Evolutionary conservation across 768 basidiomycete genomes (phyloP), one percentile per base, ranked within the genome.

Genomic region (Mycena rosella): DNA sequence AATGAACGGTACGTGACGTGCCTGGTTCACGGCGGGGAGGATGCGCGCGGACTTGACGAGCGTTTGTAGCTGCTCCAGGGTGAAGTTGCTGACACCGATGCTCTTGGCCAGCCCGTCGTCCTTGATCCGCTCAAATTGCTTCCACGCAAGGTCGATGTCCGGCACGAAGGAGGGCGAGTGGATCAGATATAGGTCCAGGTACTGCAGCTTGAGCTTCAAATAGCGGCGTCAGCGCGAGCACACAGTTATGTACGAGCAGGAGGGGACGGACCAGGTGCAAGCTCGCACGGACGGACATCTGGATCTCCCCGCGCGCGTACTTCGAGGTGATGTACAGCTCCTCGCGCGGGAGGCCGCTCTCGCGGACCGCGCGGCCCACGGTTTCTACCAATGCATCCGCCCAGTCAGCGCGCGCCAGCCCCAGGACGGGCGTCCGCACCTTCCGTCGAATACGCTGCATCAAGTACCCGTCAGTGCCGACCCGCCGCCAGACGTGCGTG

Each of bases 31-130:
- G 1, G 87, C 88, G 9, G 92, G 92, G 38, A 83, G 86, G 68
- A 89, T 78, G 40, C 78, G 81, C 1, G 89, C 88, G 0, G 77
- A 73, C 74, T 86, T 86, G 65, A 88, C 62, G 9, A 93, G 64
- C 1, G 75, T 75, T 74, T 91, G 80, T n/a, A 94, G 80, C 47
- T 88, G 78, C 3, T 82, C 77, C 29, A 91, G 66, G 9, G 73
- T 75, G 76, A 90, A 92, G 77, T 93, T 93, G 78, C 88, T 89
- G 58, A 94, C 90, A 20, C 91, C 91, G 56, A 91, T 90, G 75
- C 87, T 90, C 85, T 78, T 83, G 11, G 83, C 74, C 22, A 85
- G 64, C 0, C 84, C 85, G 14, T 79, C 81, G 44, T 86, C 79
- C 70, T 85, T 85, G 42, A 89, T 77, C 48, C 32, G 27, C 54